Base-by-base conservation (phyloP, 208 protist species). In the Porcisia deanei region DNA sequence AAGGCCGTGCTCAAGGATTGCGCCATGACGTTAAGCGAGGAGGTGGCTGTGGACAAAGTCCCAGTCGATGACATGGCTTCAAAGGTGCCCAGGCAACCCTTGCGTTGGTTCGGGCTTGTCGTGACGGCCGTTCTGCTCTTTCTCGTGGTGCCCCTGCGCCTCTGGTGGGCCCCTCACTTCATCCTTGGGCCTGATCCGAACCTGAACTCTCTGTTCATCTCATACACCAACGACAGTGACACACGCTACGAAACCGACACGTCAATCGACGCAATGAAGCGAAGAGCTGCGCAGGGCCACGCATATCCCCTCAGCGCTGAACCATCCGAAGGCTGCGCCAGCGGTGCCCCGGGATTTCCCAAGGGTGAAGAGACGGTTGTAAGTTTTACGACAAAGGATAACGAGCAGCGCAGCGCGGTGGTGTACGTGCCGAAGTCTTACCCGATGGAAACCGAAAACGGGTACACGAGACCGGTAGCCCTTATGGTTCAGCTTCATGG, bases 401-500 rank as follows among this genome's bases (percentile, higher is more conserved):
- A 72, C 12, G 18, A 30, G 14, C 59, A 85, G 64, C 76, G 81
- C 3, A 53, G 78, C 30, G 88, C 90, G 37, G 73, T 85, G 6
- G 53, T 93, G 34, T 93, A 91, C 75, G 74, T 95, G 25, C 81
- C 81, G 52, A 22, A 52, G 22, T 79, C 72, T 55, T 85, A 85
- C 57, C 47, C 59, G 43, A 18, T 54, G 0, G 14, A 18, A 20
- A 53, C 45, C 14, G 39, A 18, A 1, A 30, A 18, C 30, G 34
- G 16, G 1, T 22, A 9, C 22, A 8, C 53, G 18, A 16, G 54
- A 53, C 78, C 75, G 16, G 84, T 76, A 10, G 68, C 86, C 0
- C 69, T 94, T 53, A 63, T 88, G 65, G 37, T 96, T 18, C 84
- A 92, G 16, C 89, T 94, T 49, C 89, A 96, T 71, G 91, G 89